Percentiles rank a stretch among this genome's conserved stretches.
Evolutionary conservation across 805 yeast genomes (phyloP).

Genomic region (Candida fluviatilis): DNA sequence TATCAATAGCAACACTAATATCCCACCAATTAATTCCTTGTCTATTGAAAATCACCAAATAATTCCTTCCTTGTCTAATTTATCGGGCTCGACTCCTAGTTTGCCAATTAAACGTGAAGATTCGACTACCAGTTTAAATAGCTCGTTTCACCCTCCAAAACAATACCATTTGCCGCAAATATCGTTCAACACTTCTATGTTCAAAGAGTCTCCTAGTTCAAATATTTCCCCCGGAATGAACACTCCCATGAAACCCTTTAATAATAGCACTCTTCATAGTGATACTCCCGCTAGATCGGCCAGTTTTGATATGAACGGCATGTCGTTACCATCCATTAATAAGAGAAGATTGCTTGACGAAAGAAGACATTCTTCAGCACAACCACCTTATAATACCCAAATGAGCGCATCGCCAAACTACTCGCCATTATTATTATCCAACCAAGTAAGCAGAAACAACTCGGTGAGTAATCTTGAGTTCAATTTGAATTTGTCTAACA

Average conservation of each 20-base stretch:
- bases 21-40: slow-evolving; percentile 1
- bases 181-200: slow-evolving; percentile 41
- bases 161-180: slow-evolving; percentile 22
- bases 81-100: neutral
- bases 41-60: slow-evolving; percentile 1
- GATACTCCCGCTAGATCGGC: slow-evolving; percentile 16
- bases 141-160: slow-evolving; percentile 9
- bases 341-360: slow-evolving; percentile 28
- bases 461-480: slow-evolving; percentile 35
- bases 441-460: slow-evolving; percentile 34
- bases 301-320: slow-evolving; percentile 18
- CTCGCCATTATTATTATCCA: slow-evolving; percentile 24
- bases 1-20: neutral
- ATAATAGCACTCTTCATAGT: slow-evolving; percentile 4
- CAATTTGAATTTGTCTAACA: slow-evolving; percentile 19
- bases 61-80: slow-evolving; percentile 2
- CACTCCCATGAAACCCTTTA: neutral
- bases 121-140: slow-evolving; percentile 1
- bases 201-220: slow-evolving; percentile 15
- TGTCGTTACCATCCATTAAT: slow-evolving; percentile 20
- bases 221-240: slow-evolving; percentile 3
- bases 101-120: neutral
- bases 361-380: slow-evolving; percentile 26
- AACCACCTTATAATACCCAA: slow-evolving; percentile 10
- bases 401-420: slow-evolving; percentile 10